A percentile compares a stretch with the other conserved stretches of the same genome.
These are phyloP conservation scores for Ambrosia trifida DNA, from an alignment of 129 eudicot species.

Conservation along the genomic window DNA sequence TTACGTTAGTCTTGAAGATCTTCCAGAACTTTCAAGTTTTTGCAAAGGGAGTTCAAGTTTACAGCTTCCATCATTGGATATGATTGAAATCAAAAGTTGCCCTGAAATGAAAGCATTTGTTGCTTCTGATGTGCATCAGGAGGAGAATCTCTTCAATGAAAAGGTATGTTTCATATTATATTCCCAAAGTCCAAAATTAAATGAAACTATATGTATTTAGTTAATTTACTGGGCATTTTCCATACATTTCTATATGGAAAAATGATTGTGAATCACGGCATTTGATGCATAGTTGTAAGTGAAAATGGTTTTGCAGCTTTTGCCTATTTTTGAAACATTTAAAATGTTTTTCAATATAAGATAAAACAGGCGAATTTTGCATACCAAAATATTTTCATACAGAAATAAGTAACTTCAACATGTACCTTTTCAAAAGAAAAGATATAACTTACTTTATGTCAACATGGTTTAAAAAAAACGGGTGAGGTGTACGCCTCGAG, in stretches of 20 bases:
- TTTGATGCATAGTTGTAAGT: not conserved
- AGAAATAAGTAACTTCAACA: not conserved
- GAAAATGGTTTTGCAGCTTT: not conserved
- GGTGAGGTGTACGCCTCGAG: too few species aligned
- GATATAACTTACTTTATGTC: not conserved
- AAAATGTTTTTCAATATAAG: not conserved
- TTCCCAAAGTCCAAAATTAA: not conserved
- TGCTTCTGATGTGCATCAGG: slow-evolving; percentile 30
- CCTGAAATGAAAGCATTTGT: slow-evolving; percentile 39
- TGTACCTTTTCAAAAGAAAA: not conserved
- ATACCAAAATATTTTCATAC: not conserved
- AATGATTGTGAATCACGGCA: not conserved
- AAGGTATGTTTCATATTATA: slow-evolving; percentile 34
- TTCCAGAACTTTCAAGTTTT: slow-evolving; percentile 35
- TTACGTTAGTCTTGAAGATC: slow-evolving; percentile 34
- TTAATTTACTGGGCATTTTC: slow-evolving; percentile 5
- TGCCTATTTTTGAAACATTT: not conserved
- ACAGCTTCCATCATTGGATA: slow-evolving; percentile 37
- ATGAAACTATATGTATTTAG: not conserved
- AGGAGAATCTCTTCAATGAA: slow-evolving; percentile 37
- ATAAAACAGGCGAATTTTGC: not conserved
- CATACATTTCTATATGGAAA: not conserved
- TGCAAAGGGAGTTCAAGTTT: slow-evolving; percentile 30
- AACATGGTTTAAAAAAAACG: too few species aligned
- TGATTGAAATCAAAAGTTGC: slow-evolving; percentile 30